Conservation (phyloP, 1,284 basidiomycete genomes). For the Moesziomyces antarcticus region DNA sequence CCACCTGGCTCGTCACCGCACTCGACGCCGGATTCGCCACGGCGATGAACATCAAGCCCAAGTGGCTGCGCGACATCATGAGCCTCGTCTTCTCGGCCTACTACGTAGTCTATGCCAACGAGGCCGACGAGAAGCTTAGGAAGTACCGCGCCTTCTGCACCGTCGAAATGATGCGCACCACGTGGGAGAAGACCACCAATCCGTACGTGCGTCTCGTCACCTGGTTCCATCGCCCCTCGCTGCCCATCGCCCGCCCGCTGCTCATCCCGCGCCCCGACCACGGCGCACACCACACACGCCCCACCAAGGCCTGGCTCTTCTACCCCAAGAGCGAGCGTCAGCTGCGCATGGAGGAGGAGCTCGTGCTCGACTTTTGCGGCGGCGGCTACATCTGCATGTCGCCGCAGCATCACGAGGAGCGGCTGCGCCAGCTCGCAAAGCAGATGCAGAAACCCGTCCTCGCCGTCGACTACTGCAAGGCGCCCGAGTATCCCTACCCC, state of each 20-base stretch:
- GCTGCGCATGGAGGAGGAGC: conserved; percentile 69
- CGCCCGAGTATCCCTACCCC: conserved; percentile 75
- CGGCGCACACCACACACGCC: conserved; percentile 71
- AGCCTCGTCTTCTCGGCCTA: conserved; percentile 79
- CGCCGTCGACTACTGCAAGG: conserved; percentile 93
- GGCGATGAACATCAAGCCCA: conserved; percentile 90
- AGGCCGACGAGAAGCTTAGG: conserved; percentile 87
- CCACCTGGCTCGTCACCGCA: conserved; percentile 88
- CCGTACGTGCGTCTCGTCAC: conserved; percentile 83
- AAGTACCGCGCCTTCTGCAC: conserved; percentile 91
- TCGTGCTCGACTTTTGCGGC: conserved; percentile 81
- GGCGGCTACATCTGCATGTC: conserved; percentile 95
- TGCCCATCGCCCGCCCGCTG: conserved; percentile 80
- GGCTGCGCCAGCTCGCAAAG: conserved; percentile 86
- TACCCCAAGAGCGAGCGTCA: conserved; percentile 79
- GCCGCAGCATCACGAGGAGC: conserved; percentile 88
- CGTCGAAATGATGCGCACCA: conserved; percentile 91
- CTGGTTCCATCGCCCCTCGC: conserved; percentile 72
- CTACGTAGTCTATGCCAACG: conserved; percentile 91
- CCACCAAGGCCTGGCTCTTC: conserved; percentile 85
- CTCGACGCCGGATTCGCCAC: conserved; percentile 97
- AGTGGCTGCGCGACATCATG: conserved; percentile 85
- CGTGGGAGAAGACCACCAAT: conserved; percentile 96
- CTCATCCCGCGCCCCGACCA: conserved; percentile 79
- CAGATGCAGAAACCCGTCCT: conserved; percentile 83